These are phyloP conservation scores for Lichina pygmaea DNA, from an alignment of 495 filamentous ascomycete genomes.

Conservation along the genomic window DNA sequence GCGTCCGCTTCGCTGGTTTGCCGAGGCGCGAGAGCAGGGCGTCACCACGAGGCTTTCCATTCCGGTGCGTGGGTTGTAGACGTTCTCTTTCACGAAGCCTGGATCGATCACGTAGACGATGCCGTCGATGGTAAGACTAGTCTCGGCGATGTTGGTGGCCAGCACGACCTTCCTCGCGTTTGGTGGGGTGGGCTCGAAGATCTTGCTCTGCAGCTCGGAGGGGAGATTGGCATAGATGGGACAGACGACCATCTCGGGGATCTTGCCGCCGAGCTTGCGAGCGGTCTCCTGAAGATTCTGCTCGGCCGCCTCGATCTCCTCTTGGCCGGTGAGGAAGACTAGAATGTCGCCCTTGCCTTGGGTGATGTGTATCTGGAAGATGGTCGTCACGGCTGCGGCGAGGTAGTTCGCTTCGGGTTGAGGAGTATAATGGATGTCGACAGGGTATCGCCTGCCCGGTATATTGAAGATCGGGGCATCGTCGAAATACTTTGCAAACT, in stretches of 20 bases:
- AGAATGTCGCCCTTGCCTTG: conserved; percentile 74
- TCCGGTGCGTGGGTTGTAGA: conserved; percentile 72
- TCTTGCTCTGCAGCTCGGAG: conserved; percentile 62
- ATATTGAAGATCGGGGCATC: conserved; percentile 92
- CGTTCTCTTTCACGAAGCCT: conserved; percentile 86
- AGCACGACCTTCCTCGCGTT: conserved; percentile 64
- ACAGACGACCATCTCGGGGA: conserved; percentile 65
- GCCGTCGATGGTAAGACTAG: conserved; percentile 66
- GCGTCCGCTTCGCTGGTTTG: conserved; percentile 76
- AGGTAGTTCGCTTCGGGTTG: conserved; percentile 91
- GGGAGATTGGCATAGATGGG: conserved; percentile 80
- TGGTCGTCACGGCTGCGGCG: conserved; percentile 69
- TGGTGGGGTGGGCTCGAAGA: conserved; percentile 68
- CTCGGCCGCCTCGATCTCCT: conserved; percentile 71
- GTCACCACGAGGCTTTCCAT: conserved; percentile 84
- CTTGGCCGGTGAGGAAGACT: conserved; percentile 72
- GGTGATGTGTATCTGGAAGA: conserved; percentile 88
- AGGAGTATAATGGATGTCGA: conserved; percentile 79
- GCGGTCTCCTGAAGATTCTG: conserved; percentile 57
- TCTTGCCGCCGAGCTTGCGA: conserved; percentile 51
- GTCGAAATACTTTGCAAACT: conserved; percentile 82
- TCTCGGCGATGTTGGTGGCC: conserved; percentile 80
- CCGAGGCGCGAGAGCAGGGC: conserved; percentile 79
- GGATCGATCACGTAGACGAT: conserved; percentile 83
- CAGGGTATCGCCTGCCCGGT: conserved; percentile 69